Evolutionary conservation across 495 filamentous ascomycete species (phyloP).

Genomic region (Patellaria atrata): DNA sequence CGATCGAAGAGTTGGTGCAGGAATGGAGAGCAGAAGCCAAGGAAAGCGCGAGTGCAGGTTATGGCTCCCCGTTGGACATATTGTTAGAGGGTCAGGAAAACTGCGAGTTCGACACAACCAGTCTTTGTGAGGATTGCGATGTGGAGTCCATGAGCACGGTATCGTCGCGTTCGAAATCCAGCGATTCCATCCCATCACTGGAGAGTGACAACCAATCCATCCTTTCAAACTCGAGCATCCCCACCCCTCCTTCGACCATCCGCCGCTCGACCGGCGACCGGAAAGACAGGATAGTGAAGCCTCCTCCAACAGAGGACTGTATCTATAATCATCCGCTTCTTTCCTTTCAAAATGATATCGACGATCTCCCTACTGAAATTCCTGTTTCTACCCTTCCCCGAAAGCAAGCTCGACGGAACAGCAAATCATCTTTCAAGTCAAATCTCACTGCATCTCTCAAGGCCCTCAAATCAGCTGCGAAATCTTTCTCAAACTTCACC

Average conservation of each 20-base stretch:
- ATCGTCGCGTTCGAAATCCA: slow-evolving; percentile 22
- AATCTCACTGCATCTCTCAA: slow-evolving; percentile 87
- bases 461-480: slow-evolving; percentile 72
- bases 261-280: slow-evolving; percentile 7
- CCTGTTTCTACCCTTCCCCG: slow-evolving; percentile 5
- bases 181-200: slow-evolving; percentile 27
- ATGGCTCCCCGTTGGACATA: slow-evolving; percentile 25
- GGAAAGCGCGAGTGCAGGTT: slow-evolving; percentile 8
- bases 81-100: slow-evolving; percentile 25
- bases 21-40: slow-evolving; percentile 26
- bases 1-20: slow-evolving; percentile 29
- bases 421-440: slow-evolving; percentile 58
- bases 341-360: slow-evolving; percentile 8
- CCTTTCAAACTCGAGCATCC: slow-evolving; percentile 13
- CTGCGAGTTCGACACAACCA: slow-evolving; percentile 21
- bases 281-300: slow-evolving; percentile 18
- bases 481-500: slow-evolving; percentile 63
- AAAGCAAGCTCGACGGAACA: slow-evolving; percentile 9
- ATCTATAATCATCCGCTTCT: slow-evolving; percentile 25
- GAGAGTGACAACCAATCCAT: slow-evolving; percentile 20
- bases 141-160: slow-evolving; percentile 14
- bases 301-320: slow-evolving; percentile 21
- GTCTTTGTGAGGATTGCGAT: slow-evolving; percentile 10
- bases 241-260: slow-evolving; percentile 18
- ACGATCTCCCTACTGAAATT: slow-evolving; percentile 21